Evolutionary conservation across 2,329 filamentous ascomycete genomes (phyloP), one percentile per base, ranked within the genome.

Genomic region (Colletotrichum caudatum): DNA sequence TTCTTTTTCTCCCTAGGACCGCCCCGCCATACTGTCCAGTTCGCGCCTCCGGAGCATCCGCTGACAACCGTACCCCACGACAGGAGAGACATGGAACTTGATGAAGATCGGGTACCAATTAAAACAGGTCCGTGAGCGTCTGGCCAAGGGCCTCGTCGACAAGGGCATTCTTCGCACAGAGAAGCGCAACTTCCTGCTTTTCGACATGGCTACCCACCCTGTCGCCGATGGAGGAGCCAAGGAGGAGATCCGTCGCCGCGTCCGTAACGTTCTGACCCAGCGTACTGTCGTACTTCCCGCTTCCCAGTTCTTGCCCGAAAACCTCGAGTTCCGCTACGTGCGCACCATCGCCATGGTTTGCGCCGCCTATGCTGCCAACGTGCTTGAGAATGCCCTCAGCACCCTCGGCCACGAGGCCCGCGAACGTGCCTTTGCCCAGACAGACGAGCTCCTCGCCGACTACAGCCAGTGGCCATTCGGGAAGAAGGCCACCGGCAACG

Each of bases 51-150:
- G 35, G 58, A 51, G 18, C 41, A 66, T 59, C 35, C 23, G 57
- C 71, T 72, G 69, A 71, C 39, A 35, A 67, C 29, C 35, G 29
- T 35, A 23, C 35, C n/a, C 41, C 53, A 39, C 18, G 33, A 54
- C 79, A 98, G 95, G 96, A 81, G 96, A 99, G 84, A 99, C 96
- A 66, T 99, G 96, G 96, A 99, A 99, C 81, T 86, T 99, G 75
- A 98, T 99, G 96, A 99, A 99, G 87, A 99, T 99, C 78, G 96
- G 96, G 81, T 99, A 99, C 84, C 96, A 99, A 86, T 89, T 99
- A 77, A 99, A 99, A 86, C 96, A 99, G 88, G 96, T 99, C 71
- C 94, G 96, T 80, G 96, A 99, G 86, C 93, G 96, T 69, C 89
- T 99, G 69, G 95, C 95, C 79, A 99, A 99, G 84, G 96, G 96